Evolutionary conservation across 768 basidiomycete species (phyloP).

Genomic region (Austroboletus festivus): DNA sequence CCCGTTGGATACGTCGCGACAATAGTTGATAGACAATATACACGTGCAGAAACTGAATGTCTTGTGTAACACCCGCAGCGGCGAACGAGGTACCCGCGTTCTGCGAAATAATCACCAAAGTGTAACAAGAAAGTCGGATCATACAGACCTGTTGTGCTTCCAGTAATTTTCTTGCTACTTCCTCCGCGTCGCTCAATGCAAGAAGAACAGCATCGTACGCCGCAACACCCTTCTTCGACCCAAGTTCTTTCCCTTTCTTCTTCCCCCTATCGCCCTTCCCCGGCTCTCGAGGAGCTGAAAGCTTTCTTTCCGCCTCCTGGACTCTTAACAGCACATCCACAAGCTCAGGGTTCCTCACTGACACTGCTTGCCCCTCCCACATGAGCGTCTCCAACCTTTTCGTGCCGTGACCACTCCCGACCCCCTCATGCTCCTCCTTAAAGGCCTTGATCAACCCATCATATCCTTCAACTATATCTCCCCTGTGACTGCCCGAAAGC

Average conservation of each 20-base stretch:
- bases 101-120: slow-evolving; percentile 25
- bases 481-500: slow-evolving; percentile 52
- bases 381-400: slow-evolving; percentile 56
- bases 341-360: slow-evolving; percentile 86
- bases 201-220: slow-evolving; percentile 84
- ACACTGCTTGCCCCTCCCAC: slow-evolving; percentile 84
- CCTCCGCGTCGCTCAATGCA: slow-evolving; percentile 87
- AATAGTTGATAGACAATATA: slow-evolving; percentile 88
- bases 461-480: slow-evolving; percentile 62
- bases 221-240: slow-evolving; percentile 74
- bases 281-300: slow-evolving; percentile 39
- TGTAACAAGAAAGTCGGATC: background rate
- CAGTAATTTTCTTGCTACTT: slow-evolving; percentile 70
- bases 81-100: slow-evolving; percentile 40
- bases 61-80: slow-evolving; percentile 50
- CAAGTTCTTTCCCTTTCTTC: slow-evolving; percentile 37
- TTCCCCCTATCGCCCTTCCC: slow-evolving; percentile 24
- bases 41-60: slow-evolving; percentile 81
- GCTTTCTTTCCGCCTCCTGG: slow-evolving; percentile 67
- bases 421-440: slow-evolving; percentile 38
- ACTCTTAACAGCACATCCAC: slow-evolving; percentile 84
- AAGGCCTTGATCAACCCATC: slow-evolving; percentile 53
- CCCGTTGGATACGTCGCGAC: slow-evolving; percentile 83
- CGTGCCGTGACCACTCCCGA: slow-evolving; percentile 38
- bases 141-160: slow-evolving; percentile 77